Conservation (phyloP, 805 yeast genomes). For the Ogataea minuta region DNA sequence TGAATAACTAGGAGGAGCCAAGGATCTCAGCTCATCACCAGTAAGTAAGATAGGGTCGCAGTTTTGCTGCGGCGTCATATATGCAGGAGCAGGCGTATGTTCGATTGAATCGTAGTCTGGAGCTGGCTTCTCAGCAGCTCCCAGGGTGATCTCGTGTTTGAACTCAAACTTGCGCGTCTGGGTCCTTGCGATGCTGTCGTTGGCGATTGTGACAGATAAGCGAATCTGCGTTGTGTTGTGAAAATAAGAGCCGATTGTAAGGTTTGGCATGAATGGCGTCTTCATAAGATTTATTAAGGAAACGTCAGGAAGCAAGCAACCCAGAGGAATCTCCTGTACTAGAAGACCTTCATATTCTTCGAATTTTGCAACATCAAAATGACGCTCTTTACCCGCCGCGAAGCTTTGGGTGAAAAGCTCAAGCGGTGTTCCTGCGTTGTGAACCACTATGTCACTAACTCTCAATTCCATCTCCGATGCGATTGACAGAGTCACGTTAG, state of each 20-base stretch:
- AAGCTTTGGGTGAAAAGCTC: slow-evolving; percentile 7
- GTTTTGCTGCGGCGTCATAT: slow-evolving; percentile 12
- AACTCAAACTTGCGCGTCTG: slow-evolving; percentile 7
- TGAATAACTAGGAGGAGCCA: slow-evolving; percentile 3
- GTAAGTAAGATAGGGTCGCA: slow-evolving; percentile 15
- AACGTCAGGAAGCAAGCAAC: slow-evolving; percentile 10
- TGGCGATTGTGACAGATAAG: slow-evolving; percentile 8
- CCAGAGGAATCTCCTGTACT: slow-evolving; percentile 7
- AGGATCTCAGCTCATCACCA: slow-evolving; percentile 1
- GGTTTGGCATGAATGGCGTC: slow-evolving; percentile 18
- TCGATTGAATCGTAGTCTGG: slow-evolving; percentile 14
- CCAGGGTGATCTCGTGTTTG: slow-evolving; percentile 15
- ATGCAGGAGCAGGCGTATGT: slow-evolving; percentile 20
- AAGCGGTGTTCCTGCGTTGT: slow-evolving; percentile 9
- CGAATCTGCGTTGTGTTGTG: slow-evolving; percentile 11
- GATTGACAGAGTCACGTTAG: slow-evolving; percentile 1
- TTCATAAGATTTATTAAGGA: slow-evolving; percentile 8
- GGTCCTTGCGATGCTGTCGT: slow-evolving; percentile 5
- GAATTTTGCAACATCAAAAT: slow-evolving; percentile 17
- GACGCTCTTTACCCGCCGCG: slow-evolving; percentile 12
- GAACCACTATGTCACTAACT: slow-evolving; percentile 4
- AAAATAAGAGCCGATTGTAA: slow-evolving; percentile 15
- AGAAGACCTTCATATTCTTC: slow-evolving; percentile 3
- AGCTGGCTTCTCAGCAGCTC: slow-evolving; percentile 13
- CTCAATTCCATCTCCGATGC: slow-evolving; percentile 12